Conservation (phyloP, 257 asterid species). For the Petunia axillaris region DNA sequence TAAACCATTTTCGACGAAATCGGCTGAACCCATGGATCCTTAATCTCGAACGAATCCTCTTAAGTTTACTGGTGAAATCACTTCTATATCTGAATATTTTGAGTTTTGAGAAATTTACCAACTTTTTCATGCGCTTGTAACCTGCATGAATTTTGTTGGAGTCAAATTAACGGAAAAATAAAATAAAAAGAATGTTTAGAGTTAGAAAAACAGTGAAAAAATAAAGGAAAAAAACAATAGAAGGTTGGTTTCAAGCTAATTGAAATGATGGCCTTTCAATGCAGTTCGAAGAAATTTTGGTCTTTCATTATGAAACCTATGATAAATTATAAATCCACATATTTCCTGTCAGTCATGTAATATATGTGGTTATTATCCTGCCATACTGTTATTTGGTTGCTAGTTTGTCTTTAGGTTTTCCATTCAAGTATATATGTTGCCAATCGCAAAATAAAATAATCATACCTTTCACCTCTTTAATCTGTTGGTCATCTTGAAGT, state of each 20-base stretch:
- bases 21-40: slow-evolving; percentile 65
- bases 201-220: not conserved
- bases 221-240: not conserved
- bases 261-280: not conserved
- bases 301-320: not conserved
- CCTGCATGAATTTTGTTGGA: slow-evolving; percentile 47
- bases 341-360: not conserved
- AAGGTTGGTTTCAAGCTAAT: not conserved
- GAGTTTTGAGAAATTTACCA: slow-evolving; percentile 59
- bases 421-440: not conserved
- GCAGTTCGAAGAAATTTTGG: not conserved
- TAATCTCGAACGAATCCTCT: slow-evolving; percentile 66
- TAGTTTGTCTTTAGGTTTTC: slow-evolving; percentile 4
- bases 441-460: not conserved
- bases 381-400: not conserved
- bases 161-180: not conserved
- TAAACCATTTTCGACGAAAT: slow-evolving; percentile 58
- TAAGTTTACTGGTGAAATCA: slow-evolving; percentile 52
- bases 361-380: not conserved
- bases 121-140: slow-evolving; percentile 44
- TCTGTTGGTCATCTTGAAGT: slow-evolving; percentile 46
- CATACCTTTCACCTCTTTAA: slow-evolving; percentile 46
- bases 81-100: slow-evolving; percentile 47
- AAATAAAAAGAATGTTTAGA: not conserved
- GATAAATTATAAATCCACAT: not conserved